Base-by-base conservation (phyloP, 345 rosid genomes). In the Nephelium lappaceum region DNA sequence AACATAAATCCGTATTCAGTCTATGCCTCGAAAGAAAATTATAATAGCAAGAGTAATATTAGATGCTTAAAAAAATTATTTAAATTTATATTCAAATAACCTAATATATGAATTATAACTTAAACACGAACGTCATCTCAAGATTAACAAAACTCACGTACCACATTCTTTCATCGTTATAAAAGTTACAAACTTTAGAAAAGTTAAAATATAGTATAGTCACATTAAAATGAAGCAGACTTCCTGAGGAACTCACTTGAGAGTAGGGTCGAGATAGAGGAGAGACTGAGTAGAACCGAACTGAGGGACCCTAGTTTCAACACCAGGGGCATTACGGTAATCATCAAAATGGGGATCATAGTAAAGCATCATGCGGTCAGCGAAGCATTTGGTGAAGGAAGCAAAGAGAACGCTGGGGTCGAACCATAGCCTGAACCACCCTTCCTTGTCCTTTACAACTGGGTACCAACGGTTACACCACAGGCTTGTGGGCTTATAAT, bases 391-490 rank as follows among this genome's bases (percentile, higher is more conserved):
- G 9, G 98, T 89, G 72, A 91, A 89, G 19, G 98, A 92, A 72
- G 89, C 80, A 21, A 95, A 24, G 5, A 95, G 12, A 31, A 95
- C 98, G 19, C 81, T 60, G 36, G 88, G 83, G 79, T 95, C 99
- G 67, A 93, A 90, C 97, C 99, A 95, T 16, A 92, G 72, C 83
- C 96, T 88, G 87, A 93, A 95, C 98, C 98, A 92, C 0, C 97
- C 98, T 42, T 81, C 86, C 66, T 77, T 79, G 66, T 86, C 84
- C 81, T 86, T 90, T 7, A 11, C 67, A 51, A 82, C 8, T 58
- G 94, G 97, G 78, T 84, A 80, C 84, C 85, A 89, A 8, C 91
- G 89, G 74, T 81, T 81, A 81, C 98, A 92, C 77, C 90, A 43
- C 41, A 85, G 41, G 64, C 86, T 86, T 16, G 82, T 58, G 45